Conservation (phyloP, 441 rosid species). For the Flueggea neowawraea region DNA sequence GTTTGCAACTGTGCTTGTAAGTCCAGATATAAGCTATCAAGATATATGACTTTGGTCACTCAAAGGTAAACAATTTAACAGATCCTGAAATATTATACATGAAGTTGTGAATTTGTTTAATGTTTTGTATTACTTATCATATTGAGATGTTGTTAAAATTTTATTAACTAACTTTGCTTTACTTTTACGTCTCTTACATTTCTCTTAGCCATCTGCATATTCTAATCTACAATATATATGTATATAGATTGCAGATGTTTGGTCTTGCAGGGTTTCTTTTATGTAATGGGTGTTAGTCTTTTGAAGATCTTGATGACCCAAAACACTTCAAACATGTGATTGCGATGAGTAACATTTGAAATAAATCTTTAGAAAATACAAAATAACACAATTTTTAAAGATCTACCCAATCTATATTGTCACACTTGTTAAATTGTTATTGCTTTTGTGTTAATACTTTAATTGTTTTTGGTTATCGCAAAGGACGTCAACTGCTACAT, state of each 20-base stretch:
- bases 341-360: constrained; percentile 29
- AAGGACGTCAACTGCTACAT: too few relatives aligned
- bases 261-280: constrained; percentile 76
- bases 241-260: constrained; percentile 60
- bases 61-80: constrained; percentile 39
- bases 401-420: not conserved
- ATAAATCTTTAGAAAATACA: too few relatives aligned
- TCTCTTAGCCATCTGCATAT: not conserved
- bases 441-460: constrained; percentile 1
- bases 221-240: constrained; percentile 7
- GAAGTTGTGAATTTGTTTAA: too few relatives aligned
- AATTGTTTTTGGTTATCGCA: constrained; percentile 15
- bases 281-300: constrained; percentile 73
- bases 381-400: not conserved
- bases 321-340: constrained; percentile 54
- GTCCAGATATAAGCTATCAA: too few relatives aligned
- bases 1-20: too few relatives aligned
- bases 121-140: too few relatives aligned
- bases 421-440: constrained; percentile 7
- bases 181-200: too few relatives aligned
- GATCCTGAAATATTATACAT: too few relatives aligned
- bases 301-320: constrained; percentile 57
- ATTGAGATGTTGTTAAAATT: too few relatives aligned
- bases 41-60: constrained; percentile 88
- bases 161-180: too few relatives aligned